Conservation (phyloP, 495 filamentous ascomycete genomes). For the Margaritispora aquatica region DNA sequence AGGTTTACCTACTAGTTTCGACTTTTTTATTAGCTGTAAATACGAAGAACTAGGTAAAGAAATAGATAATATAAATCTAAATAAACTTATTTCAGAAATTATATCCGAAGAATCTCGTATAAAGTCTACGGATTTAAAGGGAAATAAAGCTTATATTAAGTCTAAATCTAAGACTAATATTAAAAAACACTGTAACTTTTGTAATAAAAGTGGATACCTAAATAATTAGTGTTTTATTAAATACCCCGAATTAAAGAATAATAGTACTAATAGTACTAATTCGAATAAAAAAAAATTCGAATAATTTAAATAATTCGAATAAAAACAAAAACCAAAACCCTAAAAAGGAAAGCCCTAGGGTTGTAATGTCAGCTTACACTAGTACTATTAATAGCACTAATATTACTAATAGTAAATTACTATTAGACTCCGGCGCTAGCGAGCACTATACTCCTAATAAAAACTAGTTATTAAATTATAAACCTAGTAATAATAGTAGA, state of each 20-base stretch:
- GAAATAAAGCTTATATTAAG: neutral
- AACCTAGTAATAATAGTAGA: constrained; percentile 2
- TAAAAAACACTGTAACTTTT: neutral
- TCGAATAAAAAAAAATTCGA: neutral
- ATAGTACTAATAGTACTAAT: neutral
- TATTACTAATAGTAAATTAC: constrained; percentile 3
- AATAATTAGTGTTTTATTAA: constrained; percentile 4
- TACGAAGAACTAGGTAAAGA: constrained; percentile 8
- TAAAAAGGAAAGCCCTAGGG: neutral
- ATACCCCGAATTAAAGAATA: constrained; percentile 3
- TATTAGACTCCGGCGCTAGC: constrained; percentile 5
- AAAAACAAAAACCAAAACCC: neutral
- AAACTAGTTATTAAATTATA: constrained; percentile 11
- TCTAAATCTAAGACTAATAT: constrained; percentile 5
- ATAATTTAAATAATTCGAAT: constrained; percentile 1
- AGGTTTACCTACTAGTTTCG: neutral
- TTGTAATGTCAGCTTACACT: neutral
- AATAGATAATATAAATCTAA: constrained; percentile 4
- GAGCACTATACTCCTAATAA: constrained; percentile 9
- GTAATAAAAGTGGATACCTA: constrained; percentile 5
- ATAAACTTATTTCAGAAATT: constrained; percentile 1
- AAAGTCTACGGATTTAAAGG: neutral
- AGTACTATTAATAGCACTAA: neutral
- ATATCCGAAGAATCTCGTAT: neutral
- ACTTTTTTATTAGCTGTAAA: neutral